These are phyloP conservation scores for Solanum ahanhuiri DNA, from an alignment of 257 asterid genomes.

Conservation along the genomic window DNA sequence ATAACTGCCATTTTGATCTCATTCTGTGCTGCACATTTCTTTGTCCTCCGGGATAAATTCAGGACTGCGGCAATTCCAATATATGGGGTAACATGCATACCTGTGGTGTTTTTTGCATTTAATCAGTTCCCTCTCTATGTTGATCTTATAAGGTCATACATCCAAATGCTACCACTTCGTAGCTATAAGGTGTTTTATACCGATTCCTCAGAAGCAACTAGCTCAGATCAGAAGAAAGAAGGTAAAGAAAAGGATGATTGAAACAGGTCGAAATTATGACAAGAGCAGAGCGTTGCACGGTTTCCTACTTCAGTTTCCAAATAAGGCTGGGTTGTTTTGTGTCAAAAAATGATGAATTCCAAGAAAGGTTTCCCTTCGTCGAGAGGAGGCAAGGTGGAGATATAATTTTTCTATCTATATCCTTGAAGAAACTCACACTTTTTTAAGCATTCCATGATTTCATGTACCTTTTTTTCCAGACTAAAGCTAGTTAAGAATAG, in stretches of 20 bases:
- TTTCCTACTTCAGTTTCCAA: not conserved
- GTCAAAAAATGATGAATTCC: not conserved
- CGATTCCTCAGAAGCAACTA: not conserved
- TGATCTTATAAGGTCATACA: constrained; percentile 24
- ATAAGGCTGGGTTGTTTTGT: not conserved
- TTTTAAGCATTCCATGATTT: not conserved
- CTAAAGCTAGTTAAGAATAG: not conserved
- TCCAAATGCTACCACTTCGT: constrained; percentile 26
- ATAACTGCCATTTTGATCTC: constrained; percentile 45
- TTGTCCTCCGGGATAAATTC: constrained; percentile 23
- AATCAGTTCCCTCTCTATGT: constrained; percentile 43
- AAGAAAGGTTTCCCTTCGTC: not conserved
- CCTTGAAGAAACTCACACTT: not conserved
- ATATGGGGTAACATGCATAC: constrained; percentile 29
- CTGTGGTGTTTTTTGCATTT: constrained; percentile 29
- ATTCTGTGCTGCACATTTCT: constrained; percentile 54
- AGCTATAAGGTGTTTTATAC: constrained; percentile 21
- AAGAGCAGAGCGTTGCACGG: not conserved
- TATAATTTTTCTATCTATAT: not conserved
- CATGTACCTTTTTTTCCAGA: not conserved
- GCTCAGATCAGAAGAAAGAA: not conserved
- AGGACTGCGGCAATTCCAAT: constrained; percentile 26
- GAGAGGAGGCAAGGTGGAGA: not conserved
- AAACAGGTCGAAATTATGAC: not conserved
- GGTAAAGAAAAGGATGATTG: not conserved